Base-by-base conservation (phyloP, 768 basidiomycete species). In the Pisolithus sp. region DNA sequence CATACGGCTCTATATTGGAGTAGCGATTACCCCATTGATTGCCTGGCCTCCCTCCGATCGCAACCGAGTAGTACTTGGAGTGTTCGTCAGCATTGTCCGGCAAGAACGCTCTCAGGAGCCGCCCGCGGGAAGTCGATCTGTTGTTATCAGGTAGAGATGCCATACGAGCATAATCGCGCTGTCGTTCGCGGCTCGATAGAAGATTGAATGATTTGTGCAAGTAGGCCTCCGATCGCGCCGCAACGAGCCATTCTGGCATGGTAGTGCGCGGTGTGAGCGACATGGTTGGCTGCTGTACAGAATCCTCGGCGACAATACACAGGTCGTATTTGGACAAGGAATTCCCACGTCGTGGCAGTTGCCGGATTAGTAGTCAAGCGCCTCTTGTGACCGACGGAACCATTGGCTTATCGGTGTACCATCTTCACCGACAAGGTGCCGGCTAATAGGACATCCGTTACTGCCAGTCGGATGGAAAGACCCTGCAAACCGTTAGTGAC, bases 1-100 rank as follows among this genome's bases (percentile, higher is more conserved):
- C 89, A 63, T 92, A 94, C 0, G 92, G 87, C 44, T 79, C 68
- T 49, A 93, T 77, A 59, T 90, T 80, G 26, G 62, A 46, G 58
- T 93, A 93, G 12, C 91, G 85, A 71, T 92, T 91, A 30, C 65
- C 67, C 43, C 57, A 58, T 20, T 59, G 45, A 59, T 86, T 79
- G 24, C 62, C 64, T 26, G 72, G 71, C 46, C 73, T 63, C 46
- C 62, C 65, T 18, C 79, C 85, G n/a, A 73, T 62, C 5, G 73
- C 63, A 53, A 82, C 69, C 13, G 85, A 80, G 62, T 88, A 90
- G 57, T 85, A 68, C 23, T 69, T 66, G 49, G 60, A 37, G 41
- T 53, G 60, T 6, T 70, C 68, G 0, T 41, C 12, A 34, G 34
- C 23, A 30, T 50, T 50, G 15, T 56, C 59, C 26, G 50, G 20